Evolutionary conservation across 108 stramenopile genomes (phyloP).

Genomic region (Nitzschia palea): DNA sequence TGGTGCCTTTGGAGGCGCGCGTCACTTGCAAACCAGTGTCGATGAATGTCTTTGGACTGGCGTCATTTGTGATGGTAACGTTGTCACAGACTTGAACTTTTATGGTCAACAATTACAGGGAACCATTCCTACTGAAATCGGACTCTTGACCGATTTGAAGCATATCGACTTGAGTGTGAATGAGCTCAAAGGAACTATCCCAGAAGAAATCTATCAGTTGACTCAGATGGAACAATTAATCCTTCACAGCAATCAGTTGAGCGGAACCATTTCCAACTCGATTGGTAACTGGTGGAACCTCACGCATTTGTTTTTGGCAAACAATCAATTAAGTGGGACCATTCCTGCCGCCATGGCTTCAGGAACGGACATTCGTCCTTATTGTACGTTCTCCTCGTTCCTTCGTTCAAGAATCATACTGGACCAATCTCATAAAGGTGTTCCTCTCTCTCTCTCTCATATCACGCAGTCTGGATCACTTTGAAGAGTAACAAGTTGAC

Average conservation of each 20-base stretch:
- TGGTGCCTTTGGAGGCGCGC: no score
- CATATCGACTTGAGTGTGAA: constrained; percentile 27
- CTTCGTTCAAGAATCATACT: not conserved
- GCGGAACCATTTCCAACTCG: constrained; percentile 13
- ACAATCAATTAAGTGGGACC: constrained; percentile 23
- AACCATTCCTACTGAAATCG: constrained; percentile 14
- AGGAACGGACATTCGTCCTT: constrained; percentile 1
- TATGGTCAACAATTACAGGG: constrained; percentile 37
- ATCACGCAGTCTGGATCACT: constrained; percentile 35
- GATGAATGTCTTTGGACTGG: constrained; percentile 58
- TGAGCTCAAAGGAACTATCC: constrained; percentile 6
- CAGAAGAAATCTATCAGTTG: constrained; percentile 24
- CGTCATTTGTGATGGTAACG: constrained; percentile 53
- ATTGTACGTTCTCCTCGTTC: constrained; percentile 9
- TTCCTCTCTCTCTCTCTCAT: not conserved
- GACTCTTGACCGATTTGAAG: not conserved
- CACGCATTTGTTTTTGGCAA: constrained; percentile 17
- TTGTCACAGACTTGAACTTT: constrained; percentile 42
- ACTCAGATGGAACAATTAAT: not conserved
- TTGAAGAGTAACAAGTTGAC: constrained; percentile 35
- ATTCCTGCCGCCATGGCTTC: constrained; percentile 26
- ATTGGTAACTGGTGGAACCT: constrained; percentile 19
- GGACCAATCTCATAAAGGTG: not conserved
- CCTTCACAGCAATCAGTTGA: constrained; percentile 29
- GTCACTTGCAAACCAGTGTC: no score